phyloP scores from a whole-genome alignment of 306 rosid species.

The Fagus crenata region DNA sequence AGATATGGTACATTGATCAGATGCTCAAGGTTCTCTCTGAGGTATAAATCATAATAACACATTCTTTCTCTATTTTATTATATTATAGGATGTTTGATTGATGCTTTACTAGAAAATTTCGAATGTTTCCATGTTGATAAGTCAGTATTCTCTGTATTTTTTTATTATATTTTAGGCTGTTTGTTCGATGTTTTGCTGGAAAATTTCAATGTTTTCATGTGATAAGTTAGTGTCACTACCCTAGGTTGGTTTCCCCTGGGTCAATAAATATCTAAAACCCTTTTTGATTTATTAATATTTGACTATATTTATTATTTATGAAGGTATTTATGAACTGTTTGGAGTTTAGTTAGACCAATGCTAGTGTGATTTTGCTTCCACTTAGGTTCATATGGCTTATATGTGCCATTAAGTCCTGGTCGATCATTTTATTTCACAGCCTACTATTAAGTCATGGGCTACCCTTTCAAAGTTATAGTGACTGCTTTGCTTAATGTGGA shows the following conservation, averaged over 20 bases:
- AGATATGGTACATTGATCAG: constrained; percentile 97
- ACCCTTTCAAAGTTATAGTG: no score
- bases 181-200: constrained; percentile 6
- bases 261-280: background rate
- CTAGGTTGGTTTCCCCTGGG: background rate
- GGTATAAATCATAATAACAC: constrained; percentile 63
- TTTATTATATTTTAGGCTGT: background rate
- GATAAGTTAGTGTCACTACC: background rate
- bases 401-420: no score
- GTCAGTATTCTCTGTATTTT: background rate
- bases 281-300: background rate
- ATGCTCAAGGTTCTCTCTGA: constrained; percentile 98
- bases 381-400: background rate
- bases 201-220: background rate
- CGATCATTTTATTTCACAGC: no score
- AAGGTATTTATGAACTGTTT: background rate
- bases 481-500: no score
- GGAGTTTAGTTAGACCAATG: background rate
- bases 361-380: background rate
- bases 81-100: background rate
- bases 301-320: background rate
- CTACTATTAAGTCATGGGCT: no score
- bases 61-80: constrained; percentile 2
- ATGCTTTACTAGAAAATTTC: background rate
- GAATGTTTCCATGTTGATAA: background rate